These are phyloP conservation scores for Penicillium sp. DNA, from an alignment of 2,329 filamentous ascomycete species.

Conservation along the genomic window DNA sequence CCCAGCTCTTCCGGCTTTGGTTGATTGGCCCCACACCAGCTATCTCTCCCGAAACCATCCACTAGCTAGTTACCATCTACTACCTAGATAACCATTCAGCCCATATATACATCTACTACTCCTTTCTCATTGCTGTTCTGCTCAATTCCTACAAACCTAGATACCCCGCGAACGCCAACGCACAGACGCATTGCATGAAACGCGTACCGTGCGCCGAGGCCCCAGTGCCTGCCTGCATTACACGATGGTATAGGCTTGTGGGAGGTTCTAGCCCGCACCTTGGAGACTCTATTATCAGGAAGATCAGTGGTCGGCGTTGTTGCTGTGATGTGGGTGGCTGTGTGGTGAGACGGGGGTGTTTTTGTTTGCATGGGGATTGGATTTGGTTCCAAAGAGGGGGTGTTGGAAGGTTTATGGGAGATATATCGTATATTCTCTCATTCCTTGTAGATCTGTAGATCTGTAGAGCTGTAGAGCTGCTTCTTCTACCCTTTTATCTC, in stretches of 20 bases:
- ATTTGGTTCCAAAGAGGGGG: not conserved
- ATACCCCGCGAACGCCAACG: conserved; percentile 1
- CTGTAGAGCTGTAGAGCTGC: not conserved
- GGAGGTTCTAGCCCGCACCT: not conserved
- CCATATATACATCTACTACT: not conserved
- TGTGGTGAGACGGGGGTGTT: not conserved
- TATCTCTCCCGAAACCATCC: not conserved
- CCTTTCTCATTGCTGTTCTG: not conserved
- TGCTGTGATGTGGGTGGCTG: conserved; percentile 3
- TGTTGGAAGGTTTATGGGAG: not conserved
- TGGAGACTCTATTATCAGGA: not conserved
- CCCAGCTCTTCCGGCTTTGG: not conserved
- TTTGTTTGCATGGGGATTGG: not conserved
- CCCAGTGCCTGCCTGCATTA: not conserved
- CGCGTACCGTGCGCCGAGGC: not conserved
- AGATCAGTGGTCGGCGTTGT: not conserved
- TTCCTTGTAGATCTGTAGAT: too few species aligned
- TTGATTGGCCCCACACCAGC: not conserved
- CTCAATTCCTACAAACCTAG: not conserved
- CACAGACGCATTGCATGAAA: not conserved
- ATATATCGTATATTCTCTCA: not conserved
- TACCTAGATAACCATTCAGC: not conserved
- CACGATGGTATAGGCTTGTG: not conserved
- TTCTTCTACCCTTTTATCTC: too few species aligned
- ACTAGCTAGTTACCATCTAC: not conserved